Percentiles rank a stretch among this genome's conserved stretches.
Conservation (phyloP, 148 eudicot genomes). For the Rhododendron griersonianum region DNA sequence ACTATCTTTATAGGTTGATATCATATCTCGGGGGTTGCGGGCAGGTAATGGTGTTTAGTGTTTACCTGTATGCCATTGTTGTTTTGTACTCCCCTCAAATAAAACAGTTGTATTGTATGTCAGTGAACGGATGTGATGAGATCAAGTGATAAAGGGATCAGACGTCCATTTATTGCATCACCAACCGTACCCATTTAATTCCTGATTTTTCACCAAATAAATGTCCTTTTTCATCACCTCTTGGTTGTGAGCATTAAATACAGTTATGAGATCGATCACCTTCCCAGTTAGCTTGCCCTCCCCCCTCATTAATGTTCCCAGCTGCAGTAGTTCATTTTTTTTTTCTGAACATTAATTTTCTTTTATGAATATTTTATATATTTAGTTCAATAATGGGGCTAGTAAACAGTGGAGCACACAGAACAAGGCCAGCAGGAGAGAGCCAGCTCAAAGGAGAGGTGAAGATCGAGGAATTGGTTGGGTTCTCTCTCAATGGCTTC, state of each 20-base stretch:
- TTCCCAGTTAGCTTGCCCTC: not conserved
- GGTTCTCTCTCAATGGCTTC: slow-evolving; percentile 11
- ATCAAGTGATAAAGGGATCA: not conserved
- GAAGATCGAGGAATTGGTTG: not conserved
- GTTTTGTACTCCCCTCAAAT: too few species aligned
- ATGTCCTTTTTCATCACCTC: slow-evolving; percentile 6
- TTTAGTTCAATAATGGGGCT: not conserved
- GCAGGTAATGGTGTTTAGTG: too few species aligned
- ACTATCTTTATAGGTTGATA: too few species aligned
- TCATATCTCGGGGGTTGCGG: too few species aligned
- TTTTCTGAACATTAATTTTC: not conserved
- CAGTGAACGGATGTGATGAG: not conserved
- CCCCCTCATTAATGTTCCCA: not conserved
- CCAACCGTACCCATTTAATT: not conserved
- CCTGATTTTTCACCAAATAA: slow-evolving; percentile 17
- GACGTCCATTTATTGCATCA: not conserved
- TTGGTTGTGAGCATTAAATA: not conserved
- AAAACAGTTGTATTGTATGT: too few species aligned
- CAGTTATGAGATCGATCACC: not conserved
- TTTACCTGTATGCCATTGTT: too few species aligned
- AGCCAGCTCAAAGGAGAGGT: slow-evolving; percentile 33
- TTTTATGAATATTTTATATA: not conserved
- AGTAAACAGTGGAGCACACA: slow-evolving; percentile 2
- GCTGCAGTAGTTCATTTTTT: not conserved
- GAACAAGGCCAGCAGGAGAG: slow-evolving; percentile 51